Base-by-base conservation (phyloP, 2,329 filamentous ascomycete species). In the Chalaropsis ovoidea region DNA sequence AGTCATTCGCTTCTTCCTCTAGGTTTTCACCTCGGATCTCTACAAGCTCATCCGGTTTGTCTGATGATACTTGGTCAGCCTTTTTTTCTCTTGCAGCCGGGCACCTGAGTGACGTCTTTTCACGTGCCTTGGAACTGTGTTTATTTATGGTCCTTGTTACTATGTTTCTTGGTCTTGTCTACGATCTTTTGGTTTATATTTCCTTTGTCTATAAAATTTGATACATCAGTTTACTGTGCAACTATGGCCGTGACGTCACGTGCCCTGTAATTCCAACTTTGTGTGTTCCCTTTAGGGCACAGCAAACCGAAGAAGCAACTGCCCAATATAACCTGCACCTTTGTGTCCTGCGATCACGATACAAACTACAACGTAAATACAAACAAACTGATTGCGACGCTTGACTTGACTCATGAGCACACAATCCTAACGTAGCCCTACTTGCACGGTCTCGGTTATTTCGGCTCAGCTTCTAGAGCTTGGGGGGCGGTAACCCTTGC, bases 151-250 rank as follows among this genome's bases (percentile, higher is more conserved):
- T 56, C 24, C 15, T 56, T 0, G 52, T n/a, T 27, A 56, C 52
- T 22, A 35, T n/a, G 24, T 17, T 56, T 2, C 7, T 4, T 22
- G 17, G 15, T 17, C 22, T 15, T 31, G 15, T 56, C 52, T n/a
- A 22, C n/a, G 27, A 56, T 56, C 52, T 56, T 31, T 31, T 49
- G 24, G 42, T 47, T 47, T 47, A 27, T 17, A 62, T 62, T 62
- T 62, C 61, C 15, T 62, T 62, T 62, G 61, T 47, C n/a, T 31
- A 22, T 19, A 43, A 43, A 61, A 27, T 39, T 60, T 60, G 56
- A n/a, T 62, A 62, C 60, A 56, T 17, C 42, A 17, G 19, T 62
- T 49, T 47, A 31, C 6, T 3, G 2, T 22, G 10, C 7, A 31
- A 3, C 24, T 27, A 17, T 22, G 19, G 19, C n/a, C 7, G 19